These are phyloP conservation scores for Parietichytrium sp. DNA, from an alignment of 108 stramenopile species.

Conservation along the genomic window DNA sequence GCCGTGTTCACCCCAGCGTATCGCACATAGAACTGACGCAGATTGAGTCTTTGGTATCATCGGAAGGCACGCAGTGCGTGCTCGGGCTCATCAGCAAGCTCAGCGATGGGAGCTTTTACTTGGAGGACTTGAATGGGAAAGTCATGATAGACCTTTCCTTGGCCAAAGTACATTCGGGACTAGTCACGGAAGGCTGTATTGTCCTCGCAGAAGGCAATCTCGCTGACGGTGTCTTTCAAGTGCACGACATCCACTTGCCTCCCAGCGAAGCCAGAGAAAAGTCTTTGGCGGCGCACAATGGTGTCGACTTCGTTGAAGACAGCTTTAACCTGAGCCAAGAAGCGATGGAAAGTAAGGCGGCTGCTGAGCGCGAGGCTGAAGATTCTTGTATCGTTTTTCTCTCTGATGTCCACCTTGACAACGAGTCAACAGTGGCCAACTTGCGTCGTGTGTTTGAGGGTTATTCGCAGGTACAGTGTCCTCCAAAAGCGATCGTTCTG, in stretches of 20 bases:
- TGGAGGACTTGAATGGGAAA: slow-evolving; percentile 50
- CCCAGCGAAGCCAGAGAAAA: slow-evolving; percentile 67
- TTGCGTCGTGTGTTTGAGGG: slow-evolving; percentile 73
- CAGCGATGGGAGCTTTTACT: slow-evolving; percentile 51
- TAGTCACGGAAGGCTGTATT: slow-evolving; percentile 80
- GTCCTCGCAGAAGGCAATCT: slow-evolving; percentile 82
- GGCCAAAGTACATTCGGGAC: slow-evolving; percentile 38
- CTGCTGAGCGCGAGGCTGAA: slow-evolving; percentile 48
- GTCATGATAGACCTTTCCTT: slow-evolving; percentile 51
- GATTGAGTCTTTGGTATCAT: background rate
- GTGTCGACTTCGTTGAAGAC: background rate
- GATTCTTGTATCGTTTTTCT: slow-evolving; percentile 77
- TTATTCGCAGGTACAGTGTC: slow-evolving; percentile 54
- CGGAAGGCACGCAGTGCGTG: background rate
- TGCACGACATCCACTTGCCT: slow-evolving; percentile 66
- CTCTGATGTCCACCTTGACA: slow-evolving; percentile 83
- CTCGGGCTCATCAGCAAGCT: background rate
- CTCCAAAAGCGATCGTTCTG: slow-evolving; percentile 76
- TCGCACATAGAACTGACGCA: slow-evolving; percentile 20
- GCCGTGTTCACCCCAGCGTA: background rate
- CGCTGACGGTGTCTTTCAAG: slow-evolving; percentile 70
- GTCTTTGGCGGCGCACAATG: slow-evolving; percentile 55
- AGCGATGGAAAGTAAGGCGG: background rate
- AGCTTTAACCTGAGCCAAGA: background rate
- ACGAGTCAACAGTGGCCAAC: slow-evolving; percentile 73